Evolutionary conservation across 108 stramenopile genomes (phyloP).

Genomic region (Nitzschia inconspicua): DNA sequence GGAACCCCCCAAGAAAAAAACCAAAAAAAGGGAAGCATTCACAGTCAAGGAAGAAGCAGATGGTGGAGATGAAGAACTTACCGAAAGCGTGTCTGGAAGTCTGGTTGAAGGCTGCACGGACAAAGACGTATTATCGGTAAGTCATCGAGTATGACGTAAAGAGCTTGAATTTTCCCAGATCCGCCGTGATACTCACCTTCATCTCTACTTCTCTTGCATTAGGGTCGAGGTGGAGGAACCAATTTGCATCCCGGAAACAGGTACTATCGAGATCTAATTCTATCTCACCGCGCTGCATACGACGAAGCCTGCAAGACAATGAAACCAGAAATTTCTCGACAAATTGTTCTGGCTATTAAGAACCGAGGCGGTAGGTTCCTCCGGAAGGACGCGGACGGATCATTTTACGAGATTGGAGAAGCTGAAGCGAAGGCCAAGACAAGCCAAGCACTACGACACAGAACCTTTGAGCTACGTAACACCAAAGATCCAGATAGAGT

Average conservation of each 20-base stretch:
- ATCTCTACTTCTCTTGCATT: too few relatives aligned
- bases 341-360: slow-evolving; percentile 54
- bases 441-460: slow-evolving; percentile 62
- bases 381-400: slow-evolving; percentile 46
- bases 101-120: too few relatives aligned
- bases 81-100: too few relatives aligned
- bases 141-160: too few relatives aligned
- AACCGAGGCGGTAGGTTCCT: slow-evolving; percentile 59
- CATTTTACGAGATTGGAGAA: slow-evolving; percentile 61
- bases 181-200: too few relatives aligned
- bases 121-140: too few relatives aligned
- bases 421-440: slow-evolving; percentile 65
- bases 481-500: too few relatives aligned
- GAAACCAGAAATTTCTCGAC: slow-evolving; percentile 51
- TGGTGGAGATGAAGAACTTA: too few relatives aligned
- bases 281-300: slow-evolving; percentile 16
- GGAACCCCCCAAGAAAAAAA: too few relatives aligned
- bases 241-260: slow-evolving; percentile 52
- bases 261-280: slow-evolving; percentile 35
- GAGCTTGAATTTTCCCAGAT: too few relatives aligned
- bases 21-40: too few relatives aligned
- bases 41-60: too few relatives aligned
- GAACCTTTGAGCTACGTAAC: slow-evolving; percentile 66
- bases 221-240: slow-evolving; percentile 65
- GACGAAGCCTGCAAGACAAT: slow-evolving; percentile 21